Evolutionary conservation across 176 grass and related monocot genomes (phyloP), one percentile per base, ranked within the genome.

Genomic region (Hyparrhenia diplandra): DNA sequence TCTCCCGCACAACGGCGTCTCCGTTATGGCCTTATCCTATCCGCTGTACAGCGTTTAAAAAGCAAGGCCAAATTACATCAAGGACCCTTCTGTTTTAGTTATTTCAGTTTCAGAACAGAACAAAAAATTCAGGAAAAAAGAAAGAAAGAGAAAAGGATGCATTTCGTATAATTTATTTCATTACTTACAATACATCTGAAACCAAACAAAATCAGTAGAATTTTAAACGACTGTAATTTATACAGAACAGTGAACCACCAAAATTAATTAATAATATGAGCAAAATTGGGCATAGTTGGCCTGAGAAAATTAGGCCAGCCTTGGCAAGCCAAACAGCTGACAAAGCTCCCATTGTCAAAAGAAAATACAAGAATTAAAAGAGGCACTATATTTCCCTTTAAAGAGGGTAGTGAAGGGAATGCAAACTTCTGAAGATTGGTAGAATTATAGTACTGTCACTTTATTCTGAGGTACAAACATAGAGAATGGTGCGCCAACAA

Each of bases 21-120:
- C 30, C 20, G 61, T 32, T 49, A 23, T 9, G 29, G n/a, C 78
- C 78, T 80, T 69, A 80, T 69, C 78, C 46, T 80, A 80, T 80
- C 78, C 64, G 46, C n/a, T 29, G 4, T 40, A 16, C n/a, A 0
- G 64, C 36, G 46, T 69, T 55, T 69, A 69, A 80, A 57, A 40
- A n/a, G n/a, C n/a, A n/a, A n/a, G 13, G n/a, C n/a, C 2, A 80
- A 80, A 68, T 79, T 69, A 8, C 30, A 55, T 1, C 8, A 18
- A 55, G 31, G 1, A 28, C 45, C 77, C 77, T 55, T 55, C 5
- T 2, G 0, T 25, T 47, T 69, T 39, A 25, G n/a, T 54, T 37
- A 55, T 69, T 68, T 51, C 6, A 54, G 13, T n/a, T n/a, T n/a
- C n/a, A n/a, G n/a, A 68, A 25, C 4, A 11, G 2, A 54, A 14